Conservation (phyloP, 768 basidiomycete genomes). For the Psilocybe tampanensis region DNA sequence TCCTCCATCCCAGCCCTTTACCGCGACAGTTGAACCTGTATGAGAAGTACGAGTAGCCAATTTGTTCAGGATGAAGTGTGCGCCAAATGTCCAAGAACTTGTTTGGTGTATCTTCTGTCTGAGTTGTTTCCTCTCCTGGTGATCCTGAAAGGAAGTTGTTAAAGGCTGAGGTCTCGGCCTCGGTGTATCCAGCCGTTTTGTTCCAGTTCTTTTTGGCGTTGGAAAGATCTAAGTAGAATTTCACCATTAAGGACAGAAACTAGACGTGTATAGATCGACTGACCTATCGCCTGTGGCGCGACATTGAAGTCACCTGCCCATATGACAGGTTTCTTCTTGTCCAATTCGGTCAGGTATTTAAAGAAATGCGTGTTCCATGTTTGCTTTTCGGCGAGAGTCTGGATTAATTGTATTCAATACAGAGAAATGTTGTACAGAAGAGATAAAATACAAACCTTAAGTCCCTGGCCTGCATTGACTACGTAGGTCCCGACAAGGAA, state of each 20-base stretch:
- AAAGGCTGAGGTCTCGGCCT: slow-evolving; percentile 78
- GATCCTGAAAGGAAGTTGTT: slow-evolving; percentile 53
- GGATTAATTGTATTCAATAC: neutral
- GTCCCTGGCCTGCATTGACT: slow-evolving; percentile 74
- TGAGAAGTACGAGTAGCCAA: slow-evolving; percentile 85
- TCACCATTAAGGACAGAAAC: neutral
- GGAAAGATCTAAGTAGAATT: slow-evolving; percentile 52
- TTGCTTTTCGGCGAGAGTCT: slow-evolving; percentile 80
- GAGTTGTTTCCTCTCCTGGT: slow-evolving; percentile 38
- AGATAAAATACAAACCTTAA: slow-evolving; percentile 58
- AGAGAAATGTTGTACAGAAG: neutral
- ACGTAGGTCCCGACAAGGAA: slow-evolving; percentile 84
- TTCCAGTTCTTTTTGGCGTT: slow-evolving; percentile 83
- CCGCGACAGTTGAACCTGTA: slow-evolving; percentile 79
- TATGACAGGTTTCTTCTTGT: slow-evolving; percentile 81
- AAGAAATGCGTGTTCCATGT: slow-evolving; percentile 82
- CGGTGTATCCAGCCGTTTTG: slow-evolving; percentile 84
- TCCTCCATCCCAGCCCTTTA: slow-evolving; percentile 86
- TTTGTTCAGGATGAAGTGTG: slow-evolving; percentile 60
- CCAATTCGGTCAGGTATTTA: slow-evolving; percentile 67
- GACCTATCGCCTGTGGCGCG: slow-evolving; percentile 76
- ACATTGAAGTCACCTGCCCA: slow-evolving; percentile 91
- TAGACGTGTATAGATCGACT: neutral
- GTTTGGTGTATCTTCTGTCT: slow-evolving; percentile 31
- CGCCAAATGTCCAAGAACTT: slow-evolving; percentile 85